Evolutionary conservation across 2,329 filamentous ascomycete species (phyloP).

Genomic region (Corniculantispora saksenae): DNA sequence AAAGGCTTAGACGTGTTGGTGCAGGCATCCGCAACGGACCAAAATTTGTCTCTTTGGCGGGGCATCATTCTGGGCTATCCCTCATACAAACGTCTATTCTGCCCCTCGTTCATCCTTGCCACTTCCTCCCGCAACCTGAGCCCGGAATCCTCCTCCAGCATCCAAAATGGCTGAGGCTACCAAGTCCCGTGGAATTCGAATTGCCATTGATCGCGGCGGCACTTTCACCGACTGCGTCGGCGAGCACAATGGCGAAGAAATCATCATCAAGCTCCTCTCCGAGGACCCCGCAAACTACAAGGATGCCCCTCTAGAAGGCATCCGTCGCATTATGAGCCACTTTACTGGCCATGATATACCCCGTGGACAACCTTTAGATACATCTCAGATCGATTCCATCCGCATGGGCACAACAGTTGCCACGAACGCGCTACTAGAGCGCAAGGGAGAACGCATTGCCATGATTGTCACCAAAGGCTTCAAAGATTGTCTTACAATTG

Average conservation of each 20-base stretch:
- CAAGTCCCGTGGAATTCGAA: slow-evolving; percentile 63
- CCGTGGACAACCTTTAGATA: slow-evolving; percentile 78
- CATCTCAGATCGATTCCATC: slow-evolving; percentile 81
- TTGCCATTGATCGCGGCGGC: slow-evolving; percentile 78
- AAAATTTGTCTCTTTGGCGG: slow-evolving; percentile 1
- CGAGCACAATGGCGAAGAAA: slow-evolving; percentile 75
- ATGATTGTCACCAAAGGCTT: slow-evolving; percentile 87
- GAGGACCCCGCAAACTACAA: slow-evolving; percentile 89
- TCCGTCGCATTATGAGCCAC: slow-evolving; percentile 78
- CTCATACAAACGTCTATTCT: neutral
- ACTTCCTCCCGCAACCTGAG: slow-evolving; percentile 11
- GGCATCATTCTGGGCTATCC: neutral
- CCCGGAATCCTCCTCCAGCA: neutral
- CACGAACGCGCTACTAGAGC: slow-evolving; percentile 85
- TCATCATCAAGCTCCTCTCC: slow-evolving; percentile 85
- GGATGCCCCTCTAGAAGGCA: slow-evolving; percentile 89
- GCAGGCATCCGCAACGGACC: neutral
- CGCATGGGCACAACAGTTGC: slow-evolving; percentile 96
- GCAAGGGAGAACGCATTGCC: slow-evolving; percentile 86
- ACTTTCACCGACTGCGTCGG: slow-evolving; percentile 94
- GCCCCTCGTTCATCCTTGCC: slow-evolving; percentile 1
- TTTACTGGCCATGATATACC: slow-evolving; percentile 77
- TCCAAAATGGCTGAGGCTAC: slow-evolving; percentile 36
- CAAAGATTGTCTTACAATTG: slow-evolving; percentile 83
- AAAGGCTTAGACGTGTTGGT: neutral